Conservation (phyloP, 1,139 yeast species). For the Nakaseomyces bracarensis region DNA sequence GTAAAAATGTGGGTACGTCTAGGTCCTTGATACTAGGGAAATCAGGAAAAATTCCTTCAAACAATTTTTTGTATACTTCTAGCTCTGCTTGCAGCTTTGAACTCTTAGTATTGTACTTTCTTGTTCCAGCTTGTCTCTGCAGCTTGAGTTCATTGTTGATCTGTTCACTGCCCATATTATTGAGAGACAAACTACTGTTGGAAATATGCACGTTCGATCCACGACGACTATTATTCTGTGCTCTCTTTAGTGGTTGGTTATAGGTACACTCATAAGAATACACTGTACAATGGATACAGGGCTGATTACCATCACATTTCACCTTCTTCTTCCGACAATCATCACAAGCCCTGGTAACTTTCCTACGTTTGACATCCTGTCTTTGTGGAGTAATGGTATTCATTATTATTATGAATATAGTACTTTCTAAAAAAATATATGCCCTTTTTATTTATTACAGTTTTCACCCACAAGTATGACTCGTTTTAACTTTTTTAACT, state of each 20-base stretch:
- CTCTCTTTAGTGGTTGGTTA: conserved; percentile 65
- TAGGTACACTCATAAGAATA: conserved; percentile 72
- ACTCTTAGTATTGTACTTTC: conserved; percentile 11
- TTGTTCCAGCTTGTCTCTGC: not conserved
- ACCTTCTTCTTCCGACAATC: conserved; percentile 78
- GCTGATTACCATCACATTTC: conserved; percentile 88
- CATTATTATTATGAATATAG: not conserved
- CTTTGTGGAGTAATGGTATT: conserved; percentile 4
- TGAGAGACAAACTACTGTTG: not conserved
- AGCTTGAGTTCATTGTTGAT: not conserved
- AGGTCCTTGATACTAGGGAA: conserved; percentile 23
- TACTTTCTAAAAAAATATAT: no score
- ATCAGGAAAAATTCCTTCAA: conserved; percentile 24
- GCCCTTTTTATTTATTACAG: conserved; percentile 1
- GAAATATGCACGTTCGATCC: conserved; percentile 5
- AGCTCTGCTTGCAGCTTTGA: conserved; percentile 17
- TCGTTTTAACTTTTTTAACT: no score
- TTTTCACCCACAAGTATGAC: no score
- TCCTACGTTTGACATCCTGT: conserved; percentile 46
- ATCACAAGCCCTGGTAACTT: conserved; percentile 91
- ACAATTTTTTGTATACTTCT: conserved; percentile 20
- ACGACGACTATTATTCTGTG: conserved; percentile 20
- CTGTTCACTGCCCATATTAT: not conserved
- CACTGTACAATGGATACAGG: conserved; percentile 89
- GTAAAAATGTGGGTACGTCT: conserved; percentile 25